phyloP scores from a whole-genome alignment of 2,329 filamentous ascomycete genomes.

The Polychaeton citri region DNA sequence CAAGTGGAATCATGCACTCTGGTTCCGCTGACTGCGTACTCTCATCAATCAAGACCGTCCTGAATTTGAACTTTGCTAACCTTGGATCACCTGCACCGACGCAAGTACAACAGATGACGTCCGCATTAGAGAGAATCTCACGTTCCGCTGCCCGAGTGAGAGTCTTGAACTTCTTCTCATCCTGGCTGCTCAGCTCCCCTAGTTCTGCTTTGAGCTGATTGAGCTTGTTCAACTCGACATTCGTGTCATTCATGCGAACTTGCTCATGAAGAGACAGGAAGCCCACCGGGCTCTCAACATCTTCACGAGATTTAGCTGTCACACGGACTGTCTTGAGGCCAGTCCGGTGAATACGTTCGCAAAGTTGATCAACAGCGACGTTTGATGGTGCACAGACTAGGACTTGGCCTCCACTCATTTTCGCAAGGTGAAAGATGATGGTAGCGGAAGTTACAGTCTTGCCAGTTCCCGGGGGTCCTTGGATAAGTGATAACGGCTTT shows the following conservation, averaged over 20 bases:
- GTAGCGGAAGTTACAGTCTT: constrained; percentile 98
- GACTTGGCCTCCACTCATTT: constrained; percentile 88
- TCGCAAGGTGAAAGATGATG: constrained; percentile 94
- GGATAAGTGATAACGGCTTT: constrained; percentile 87
- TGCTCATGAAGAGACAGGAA: constrained; percentile 94
- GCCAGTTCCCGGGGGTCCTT: constrained; percentile 90
- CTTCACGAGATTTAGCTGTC: constrained; percentile 96
- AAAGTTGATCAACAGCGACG: constrained; percentile 95
- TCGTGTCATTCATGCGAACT: constrained; percentile 93
- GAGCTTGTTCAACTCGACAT: constrained; percentile 82
- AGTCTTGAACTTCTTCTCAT: constrained; percentile 98
- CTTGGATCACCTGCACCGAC: constrained; percentile 94
- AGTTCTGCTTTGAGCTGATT: constrained; percentile 84
- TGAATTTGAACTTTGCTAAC: constrained; percentile 93
- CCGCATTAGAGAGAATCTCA: constrained; percentile 86
- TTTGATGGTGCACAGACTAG: constrained; percentile 96
- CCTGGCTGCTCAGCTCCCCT: constrained; percentile 83
- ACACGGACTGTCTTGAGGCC: constrained; percentile 93
- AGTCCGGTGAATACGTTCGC: constrained; percentile 88
- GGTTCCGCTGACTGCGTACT: constrained; percentile 96
- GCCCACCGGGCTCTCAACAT: constrained; percentile 95
- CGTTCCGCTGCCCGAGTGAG: constrained; percentile 86
- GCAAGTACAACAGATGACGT: constrained; percentile 97
- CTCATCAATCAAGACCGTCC: constrained; percentile 94
- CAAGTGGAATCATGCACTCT: constrained; percentile 96